These are phyloP conservation scores for Venturia nashicola DNA, from an alignment of 2,329 filamentous ascomycete species.

Conservation along the genomic window DNA sequence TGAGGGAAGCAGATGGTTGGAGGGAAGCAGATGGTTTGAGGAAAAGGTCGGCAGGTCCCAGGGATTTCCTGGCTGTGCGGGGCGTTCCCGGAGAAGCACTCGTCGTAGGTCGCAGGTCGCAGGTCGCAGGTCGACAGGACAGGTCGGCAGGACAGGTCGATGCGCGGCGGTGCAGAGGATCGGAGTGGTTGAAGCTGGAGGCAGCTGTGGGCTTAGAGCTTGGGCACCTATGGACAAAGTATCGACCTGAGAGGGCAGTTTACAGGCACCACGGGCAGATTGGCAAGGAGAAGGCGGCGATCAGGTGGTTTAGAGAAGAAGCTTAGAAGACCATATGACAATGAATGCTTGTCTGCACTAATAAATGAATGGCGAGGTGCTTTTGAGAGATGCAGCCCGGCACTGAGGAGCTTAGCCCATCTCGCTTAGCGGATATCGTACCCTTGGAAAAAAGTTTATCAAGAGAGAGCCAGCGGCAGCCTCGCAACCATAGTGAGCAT, in stretches of 20 bases:
- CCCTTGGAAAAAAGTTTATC: background rate
- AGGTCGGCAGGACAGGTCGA: background rate
- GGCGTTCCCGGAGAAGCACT: conserved; percentile 4
- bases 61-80: conserved; percentile 10
- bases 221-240: background rate
- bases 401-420: background rate
- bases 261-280: background rate
- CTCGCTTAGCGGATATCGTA: background rate
- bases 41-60: background rate
- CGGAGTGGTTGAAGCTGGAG: background rate
- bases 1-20: background rate
- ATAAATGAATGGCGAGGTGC: background rate
- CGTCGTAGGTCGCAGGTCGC: background rate
- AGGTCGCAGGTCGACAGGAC: background rate
- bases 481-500: background rate
- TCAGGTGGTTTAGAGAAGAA: background rate
- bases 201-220: conserved; percentile 4
- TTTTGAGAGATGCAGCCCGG: background rate
- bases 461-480: background rate
- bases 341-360: conserved; percentile 6
- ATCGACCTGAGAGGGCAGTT: background rate
- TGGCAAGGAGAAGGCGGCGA: background rate
- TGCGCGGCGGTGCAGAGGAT: background rate
- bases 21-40: background rate
- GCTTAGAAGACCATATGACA: conserved; percentile 2